Evolutionary conservation across 1,139 yeast genomes (phyloP).

Genomic region (Sugiyamaella japonica): DNA sequence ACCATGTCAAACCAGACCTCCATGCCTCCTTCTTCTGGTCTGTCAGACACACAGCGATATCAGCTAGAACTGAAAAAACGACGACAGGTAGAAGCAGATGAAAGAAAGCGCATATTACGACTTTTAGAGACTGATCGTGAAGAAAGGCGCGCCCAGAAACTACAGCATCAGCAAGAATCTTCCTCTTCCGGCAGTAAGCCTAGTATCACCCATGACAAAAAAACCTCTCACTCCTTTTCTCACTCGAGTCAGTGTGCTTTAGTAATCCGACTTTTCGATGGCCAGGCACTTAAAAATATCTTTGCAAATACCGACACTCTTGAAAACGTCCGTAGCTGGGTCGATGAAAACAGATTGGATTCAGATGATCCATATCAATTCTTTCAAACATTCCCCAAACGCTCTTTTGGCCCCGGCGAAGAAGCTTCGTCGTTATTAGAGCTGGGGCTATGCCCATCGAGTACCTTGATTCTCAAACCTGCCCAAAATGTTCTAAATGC

Average conservation of each 20-base stretch:
- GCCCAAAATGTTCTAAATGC: slow-evolving; percentile 37
- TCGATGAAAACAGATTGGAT: slow-evolving; percentile 54
- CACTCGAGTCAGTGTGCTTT: slow-evolving; percentile 43
- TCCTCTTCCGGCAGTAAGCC: background rate
- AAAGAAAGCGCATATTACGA: slow-evolving; percentile 54
- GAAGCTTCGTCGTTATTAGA: slow-evolving; percentile 45
- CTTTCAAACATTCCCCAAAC: slow-evolving; percentile 48
- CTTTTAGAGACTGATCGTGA: slow-evolving; percentile 53
- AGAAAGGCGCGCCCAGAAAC: slow-evolving; percentile 43
- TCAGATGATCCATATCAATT: slow-evolving; percentile 51
- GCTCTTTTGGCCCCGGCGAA: slow-evolving; percentile 55
- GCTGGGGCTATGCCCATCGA: slow-evolving; percentile 61
- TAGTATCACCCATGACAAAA: slow-evolving; percentile 1
- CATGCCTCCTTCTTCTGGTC: slow-evolving; percentile 7
- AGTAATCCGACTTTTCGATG: slow-evolving; percentile 45
- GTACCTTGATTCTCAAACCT: slow-evolving; percentile 66
- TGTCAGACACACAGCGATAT: slow-evolving; percentile 32
- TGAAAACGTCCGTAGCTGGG: slow-evolving; percentile 60
- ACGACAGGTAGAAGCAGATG: slow-evolving; percentile 48
- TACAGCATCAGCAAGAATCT: slow-evolving; percentile 12
- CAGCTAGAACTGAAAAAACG: slow-evolving; percentile 46
- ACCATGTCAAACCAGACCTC: background rate
- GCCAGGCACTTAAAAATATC: slow-evolving; percentile 49
- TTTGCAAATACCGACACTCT: slow-evolving; percentile 49
- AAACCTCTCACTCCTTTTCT: slow-evolving; percentile 17